Percentiles rank a stretch among this genome's conserved stretches.
Conservation (phyloP, 129 eudicot species). For the Saussurea involucrata region DNA sequence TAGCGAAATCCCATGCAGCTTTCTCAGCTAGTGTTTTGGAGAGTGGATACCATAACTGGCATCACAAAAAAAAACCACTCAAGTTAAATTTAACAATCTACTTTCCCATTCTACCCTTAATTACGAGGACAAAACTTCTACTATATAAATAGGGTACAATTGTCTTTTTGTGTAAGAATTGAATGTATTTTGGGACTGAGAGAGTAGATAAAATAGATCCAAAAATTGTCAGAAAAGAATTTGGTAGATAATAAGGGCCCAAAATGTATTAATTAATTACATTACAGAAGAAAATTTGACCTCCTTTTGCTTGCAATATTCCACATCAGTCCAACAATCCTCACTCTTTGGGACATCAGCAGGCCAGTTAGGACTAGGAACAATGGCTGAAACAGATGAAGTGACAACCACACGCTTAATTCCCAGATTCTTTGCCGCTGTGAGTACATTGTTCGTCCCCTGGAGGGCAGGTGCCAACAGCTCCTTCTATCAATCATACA, state of each 20-base stretch:
- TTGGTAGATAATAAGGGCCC: too few relatives aligned
- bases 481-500: conserved; percentile 44
- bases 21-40: conserved; percentile 89
- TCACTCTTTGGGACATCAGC: conserved; percentile 63
- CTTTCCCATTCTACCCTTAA: too few relatives aligned
- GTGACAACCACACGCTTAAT: conserved; percentile 93
- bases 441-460: conserved; percentile 83
- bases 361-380: conserved; percentile 81
- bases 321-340: conserved; percentile 91
- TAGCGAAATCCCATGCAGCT: conserved; percentile 87
- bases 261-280: too few relatives aligned
- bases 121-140: too few relatives aligned
- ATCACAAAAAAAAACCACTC: conserved; percentile 5
- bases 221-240: too few relatives aligned
- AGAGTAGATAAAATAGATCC: too few relatives aligned
- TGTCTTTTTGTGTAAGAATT: too few relatives aligned
- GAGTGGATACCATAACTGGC: conserved; percentile 84
- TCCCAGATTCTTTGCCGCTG: conserved; percentile 81
- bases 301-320: conserved; percentile 78
- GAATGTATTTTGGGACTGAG: too few relatives aligned
- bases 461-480: conserved; percentile 78
- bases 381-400: conserved; percentile 72
- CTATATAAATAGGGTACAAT: too few relatives aligned
- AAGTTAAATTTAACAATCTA: too few relatives aligned
- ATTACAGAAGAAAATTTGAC: conserved; percentile 32